phyloP scores from a whole-genome alignment of 163 green algal species.

The Chloromonas sp. region DNA sequence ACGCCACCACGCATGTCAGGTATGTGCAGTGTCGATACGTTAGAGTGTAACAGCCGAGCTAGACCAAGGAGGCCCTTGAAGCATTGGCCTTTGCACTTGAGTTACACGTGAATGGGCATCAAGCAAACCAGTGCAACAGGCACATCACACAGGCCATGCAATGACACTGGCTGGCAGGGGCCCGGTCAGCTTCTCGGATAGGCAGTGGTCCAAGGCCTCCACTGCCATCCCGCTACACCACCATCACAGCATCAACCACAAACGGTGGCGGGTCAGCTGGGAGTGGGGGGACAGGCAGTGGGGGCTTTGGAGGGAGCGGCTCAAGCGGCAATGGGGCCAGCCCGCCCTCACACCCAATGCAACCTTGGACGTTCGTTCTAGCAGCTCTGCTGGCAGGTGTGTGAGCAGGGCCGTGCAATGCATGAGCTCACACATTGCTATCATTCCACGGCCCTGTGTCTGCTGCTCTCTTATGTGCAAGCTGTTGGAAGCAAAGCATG shows the following conservation, averaged over 20 bases:
- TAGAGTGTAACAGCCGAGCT: not conserved
- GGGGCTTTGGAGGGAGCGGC: too few species aligned
- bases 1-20: too few species aligned
- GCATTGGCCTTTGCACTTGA: too few species aligned
- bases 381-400: constrained; percentile 1
- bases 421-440: not conserved
- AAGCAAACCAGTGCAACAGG: too few species aligned
- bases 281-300: not conserved
- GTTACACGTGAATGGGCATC: too few species aligned
- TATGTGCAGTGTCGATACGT: too few species aligned
- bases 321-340: not conserved
- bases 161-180: not conserved
- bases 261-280: not conserved
- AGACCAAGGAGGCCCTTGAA: not conserved
- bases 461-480: not conserved
- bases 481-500: not conserved
- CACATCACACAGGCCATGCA: not conserved
- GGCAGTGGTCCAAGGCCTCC: too few species aligned
- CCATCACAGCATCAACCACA: not conserved
- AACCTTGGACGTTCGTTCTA: constrained; percentile 1
- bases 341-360: not conserved
- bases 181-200: too few species aligned
- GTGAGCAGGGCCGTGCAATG: not conserved
- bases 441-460: not conserved
- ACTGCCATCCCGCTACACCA: not conserved